Base-by-base conservation (phyloP, 768 basidiomycete species). In the Lentinula sp. region DNA sequence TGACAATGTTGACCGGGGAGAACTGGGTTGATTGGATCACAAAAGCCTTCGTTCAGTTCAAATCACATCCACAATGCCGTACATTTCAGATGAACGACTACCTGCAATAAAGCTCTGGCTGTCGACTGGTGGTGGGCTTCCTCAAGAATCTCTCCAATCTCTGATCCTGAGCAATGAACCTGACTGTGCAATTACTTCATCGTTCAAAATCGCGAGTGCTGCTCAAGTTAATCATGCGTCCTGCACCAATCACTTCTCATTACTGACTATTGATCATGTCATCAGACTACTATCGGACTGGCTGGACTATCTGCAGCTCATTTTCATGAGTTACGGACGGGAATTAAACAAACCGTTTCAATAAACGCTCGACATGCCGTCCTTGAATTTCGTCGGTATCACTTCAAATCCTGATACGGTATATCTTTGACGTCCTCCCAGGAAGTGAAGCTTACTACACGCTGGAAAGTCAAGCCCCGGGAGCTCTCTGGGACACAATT, bases 321-420 rank as follows among this genome's bases (percentile, higher is more conserved):
- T 51, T 70, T 86, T 16, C 75, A 84, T 66, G 67, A 68, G 21
- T 68, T 84, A 16, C 70, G 78, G 46, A 81, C 82, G 1, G 78
- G 80, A 0, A 61, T 75, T 1, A 68, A 74, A 59, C 83, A 83
- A 66, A 70, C 74, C 15, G 84, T 86, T 1, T 65, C 69, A 4
- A 82, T 86, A 0, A 75, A 84, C 60, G 81, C 80, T 7, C 72
- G 84, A 23, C 84, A 87, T 68, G 84, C 85, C 4, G 75, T 75
- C 8, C 72, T 86, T 21, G 78, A 81, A 45, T 85, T 82, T 65
- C 79, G 84, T 82, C 49, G 65, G 79, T 71, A 9, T 34, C 53
- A 15, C 51, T n/a, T 5, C 37, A 39, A 39, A 13, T 8, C 37
- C 13, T 39, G 1, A 39, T 3, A 13, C 37, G 13, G 13, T 39